Evolutionary conservation across 2,329 filamentous ascomycete species (phyloP).

Genomic region (Diaporthe nobilis): DNA sequence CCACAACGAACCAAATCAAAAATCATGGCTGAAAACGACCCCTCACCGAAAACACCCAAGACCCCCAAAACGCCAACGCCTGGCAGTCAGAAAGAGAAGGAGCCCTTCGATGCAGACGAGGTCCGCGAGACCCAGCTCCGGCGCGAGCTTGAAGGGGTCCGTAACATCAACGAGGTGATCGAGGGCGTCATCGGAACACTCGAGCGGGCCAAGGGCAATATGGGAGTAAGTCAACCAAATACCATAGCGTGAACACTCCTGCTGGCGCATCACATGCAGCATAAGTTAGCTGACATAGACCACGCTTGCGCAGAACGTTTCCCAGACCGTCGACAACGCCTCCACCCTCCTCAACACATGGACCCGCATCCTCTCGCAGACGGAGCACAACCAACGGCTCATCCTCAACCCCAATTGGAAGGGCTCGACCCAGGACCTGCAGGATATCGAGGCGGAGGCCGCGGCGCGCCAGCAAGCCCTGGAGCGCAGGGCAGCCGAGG

Average conservation of each 20-base stretch:
- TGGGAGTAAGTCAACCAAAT: conserved; percentile 70
- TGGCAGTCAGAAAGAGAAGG: conserved; percentile 51
- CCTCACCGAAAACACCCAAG: conserved; percentile 55
- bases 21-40: conserved; percentile 57
- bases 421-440: conserved; percentile 86
- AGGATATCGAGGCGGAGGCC: conserved; percentile 88
- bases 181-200: conserved; percentile 82
- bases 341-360: conserved; percentile 93
- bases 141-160: conserved; percentile 85
- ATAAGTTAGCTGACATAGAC: conserved; percentile 38
- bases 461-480: conserved; percentile 80
- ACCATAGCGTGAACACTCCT: not conserved
- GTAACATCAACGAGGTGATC: conserved; percentile 89
- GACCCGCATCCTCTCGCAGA: conserved; percentile 96
- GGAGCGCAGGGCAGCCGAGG: conserved; percentile 82
- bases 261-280: not conserved
- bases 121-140: conserved; percentile 81
- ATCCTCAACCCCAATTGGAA: conserved; percentile 92
- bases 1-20: not conserved
- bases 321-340: conserved; percentile 86
- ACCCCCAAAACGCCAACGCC: conserved; percentile 52
- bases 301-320: conserved; percentile 75
- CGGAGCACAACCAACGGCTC: conserved; percentile 95
- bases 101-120: conserved; percentile 73
- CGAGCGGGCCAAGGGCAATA: conserved; percentile 80